Base-by-base conservation (phyloP, 257 asterid genomes). In the Solanum chiquidenum region DNA sequence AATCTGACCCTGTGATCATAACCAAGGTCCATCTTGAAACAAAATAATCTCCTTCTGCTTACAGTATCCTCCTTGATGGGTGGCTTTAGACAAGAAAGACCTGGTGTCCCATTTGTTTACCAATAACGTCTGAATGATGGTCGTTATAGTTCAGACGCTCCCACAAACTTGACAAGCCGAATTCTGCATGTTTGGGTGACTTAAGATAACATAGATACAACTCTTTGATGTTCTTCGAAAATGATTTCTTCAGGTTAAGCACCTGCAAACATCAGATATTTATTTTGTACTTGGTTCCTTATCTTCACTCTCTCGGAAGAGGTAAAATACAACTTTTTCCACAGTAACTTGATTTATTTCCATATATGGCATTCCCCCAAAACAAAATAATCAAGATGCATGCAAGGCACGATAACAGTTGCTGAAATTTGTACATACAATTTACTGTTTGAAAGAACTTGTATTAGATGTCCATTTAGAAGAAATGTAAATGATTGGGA, bases 101-200 rank as follows among this genome's bases (percentile, higher is more conserved):
- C 31, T 68, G 37, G 80, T 90, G 90, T 73, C 92, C 94, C 77
- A 89, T 87, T 87, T 88, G 91, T 86, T 90, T 88, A 82, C 85
- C 91, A 91, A 92, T 85, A 86, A 90, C 88, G 75, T 94, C 94
- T 40, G 93, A 89, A 80, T 97, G 94, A 87, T 93, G 93, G 79
- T 93, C 96, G 8, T 96, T 97, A 85, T 89, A 93, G 66, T 95
- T 93, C 77, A 97, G 97, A 90, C 77, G 90, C 87, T 94, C 98
- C 99, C 99, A 97, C 90, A 97, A 94, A 91, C 92, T 92, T 71
- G 95, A 88, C 69, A 95, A 86, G 42, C 98, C 93, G 37, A 90
- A 91, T 86, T 95, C 98, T 12, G 93, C 93, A 21, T 94, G 98
- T 87, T 93, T 95, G 72, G 98, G 98, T 35, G 95, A 92, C 88